A percentile compares a stretch with the other conserved stretches of the same genome.
Conservation (phyloP, 2,329 filamentous ascomycete genomes). For the Chaetomiaceae sp. region DNA sequence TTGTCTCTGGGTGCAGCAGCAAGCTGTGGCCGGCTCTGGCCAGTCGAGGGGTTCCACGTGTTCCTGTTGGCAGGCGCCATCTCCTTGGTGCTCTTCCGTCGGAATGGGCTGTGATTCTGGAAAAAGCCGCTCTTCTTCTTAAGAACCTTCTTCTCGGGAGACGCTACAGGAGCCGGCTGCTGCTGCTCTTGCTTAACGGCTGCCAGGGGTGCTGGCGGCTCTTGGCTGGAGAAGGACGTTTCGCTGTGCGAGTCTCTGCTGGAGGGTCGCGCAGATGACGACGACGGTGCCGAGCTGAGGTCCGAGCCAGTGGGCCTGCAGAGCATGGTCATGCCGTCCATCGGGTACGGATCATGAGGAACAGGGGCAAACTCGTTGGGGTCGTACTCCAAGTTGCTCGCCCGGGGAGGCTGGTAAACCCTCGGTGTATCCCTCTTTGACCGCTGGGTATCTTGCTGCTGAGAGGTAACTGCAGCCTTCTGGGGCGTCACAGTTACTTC, state of each 20-base stretch:
- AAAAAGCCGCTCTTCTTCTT: constrained; percentile 83
- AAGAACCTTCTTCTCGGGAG: constrained; percentile 60
- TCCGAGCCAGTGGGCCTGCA: constrained; percentile 53
- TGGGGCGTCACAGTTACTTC: constrained; percentile 51
- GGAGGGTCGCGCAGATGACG: constrained; percentile 66
- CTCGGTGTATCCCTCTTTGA: constrained; percentile 21
- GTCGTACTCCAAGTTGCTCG: constrained; percentile 40
- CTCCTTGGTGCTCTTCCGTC: constrained; percentile 84
- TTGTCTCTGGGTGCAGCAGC: constrained; percentile 23
- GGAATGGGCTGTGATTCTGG: constrained; percentile 86
- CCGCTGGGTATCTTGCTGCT: constrained; percentile 14
- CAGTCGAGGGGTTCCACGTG: constrained; percentile 50
- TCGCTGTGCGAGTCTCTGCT: constrained; percentile 89
- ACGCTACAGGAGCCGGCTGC: constrained; percentile 32
- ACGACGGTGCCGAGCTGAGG: constrained; percentile 35
- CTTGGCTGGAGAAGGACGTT: constrained; percentile 82
- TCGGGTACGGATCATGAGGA: constrained; percentile 89
- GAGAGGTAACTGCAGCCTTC: constrained; percentile 33
- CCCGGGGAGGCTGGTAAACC: constrained; percentile 25
- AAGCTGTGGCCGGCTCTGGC: constrained; percentile 21
- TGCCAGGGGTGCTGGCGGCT: constrained; percentile 58
- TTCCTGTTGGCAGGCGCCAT: constrained; percentile 45
- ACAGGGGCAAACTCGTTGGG: constrained; percentile 60
- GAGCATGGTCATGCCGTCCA: constrained; percentile 96
- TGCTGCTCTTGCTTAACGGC: constrained; percentile 59